Conservation (phyloP, 1,139 yeast species). For the Geotrichum siamense region DNA sequence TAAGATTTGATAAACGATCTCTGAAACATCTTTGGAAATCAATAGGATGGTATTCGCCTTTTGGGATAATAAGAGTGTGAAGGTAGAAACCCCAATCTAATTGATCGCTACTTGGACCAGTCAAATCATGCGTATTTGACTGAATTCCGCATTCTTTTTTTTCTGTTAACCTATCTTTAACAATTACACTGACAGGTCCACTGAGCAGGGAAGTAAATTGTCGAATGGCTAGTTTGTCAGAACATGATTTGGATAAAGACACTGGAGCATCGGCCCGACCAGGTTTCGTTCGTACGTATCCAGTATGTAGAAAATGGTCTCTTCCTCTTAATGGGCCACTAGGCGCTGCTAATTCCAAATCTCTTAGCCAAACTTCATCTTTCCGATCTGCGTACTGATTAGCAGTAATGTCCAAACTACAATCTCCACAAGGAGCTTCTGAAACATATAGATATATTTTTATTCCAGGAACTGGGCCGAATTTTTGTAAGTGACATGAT, state of each 20-base stretch:
- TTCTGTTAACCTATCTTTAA: background rate
- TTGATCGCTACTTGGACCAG: background rate
- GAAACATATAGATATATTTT: constrained; percentile 57
- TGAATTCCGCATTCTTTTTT: background rate
- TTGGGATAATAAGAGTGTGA: constrained; percentile 49
- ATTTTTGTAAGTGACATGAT: background rate
- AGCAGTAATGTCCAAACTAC: constrained; percentile 47
- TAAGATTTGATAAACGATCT: constrained; percentile 16
- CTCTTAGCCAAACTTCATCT: constrained; percentile 26
- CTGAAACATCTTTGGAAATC: constrained; percentile 44
- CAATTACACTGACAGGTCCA: constrained; percentile 38
- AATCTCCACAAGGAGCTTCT: constrained; percentile 91
- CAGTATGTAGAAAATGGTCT: constrained; percentile 48
- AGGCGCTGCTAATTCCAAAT: constrained; percentile 22
- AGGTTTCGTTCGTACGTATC: constrained; percentile 81
- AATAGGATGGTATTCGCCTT: constrained; percentile 26
- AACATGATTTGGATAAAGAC: constrained; percentile 75
- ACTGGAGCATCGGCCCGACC: constrained; percentile 72
- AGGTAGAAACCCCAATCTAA: constrained; percentile 38
- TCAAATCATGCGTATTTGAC: background rate
- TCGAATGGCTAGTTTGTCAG: constrained; percentile 66
- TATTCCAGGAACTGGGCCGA: constrained; percentile 28
- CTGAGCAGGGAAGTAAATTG: constrained; percentile 59
- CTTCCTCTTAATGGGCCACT: constrained; percentile 55
- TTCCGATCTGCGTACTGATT: constrained; percentile 27